These are phyloP conservation scores for Sarocladium oryzae DNA, from an alignment of 2,329 filamentous ascomycete genomes.

Conservation along the genomic window DNA sequence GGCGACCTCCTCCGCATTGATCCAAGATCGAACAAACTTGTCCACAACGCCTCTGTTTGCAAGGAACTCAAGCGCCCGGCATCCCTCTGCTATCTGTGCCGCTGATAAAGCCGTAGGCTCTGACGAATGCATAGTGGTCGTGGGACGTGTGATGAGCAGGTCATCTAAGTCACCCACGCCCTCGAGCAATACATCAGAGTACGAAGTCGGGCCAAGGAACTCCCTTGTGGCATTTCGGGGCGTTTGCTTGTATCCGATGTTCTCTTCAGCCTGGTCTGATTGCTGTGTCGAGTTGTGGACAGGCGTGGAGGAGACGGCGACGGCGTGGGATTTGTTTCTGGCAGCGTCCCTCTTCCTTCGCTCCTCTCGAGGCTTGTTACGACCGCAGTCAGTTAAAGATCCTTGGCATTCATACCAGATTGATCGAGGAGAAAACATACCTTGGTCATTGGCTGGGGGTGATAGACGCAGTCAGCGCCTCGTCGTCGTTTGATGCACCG, in stretches of 20 bases:
- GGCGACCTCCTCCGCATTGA: background rate
- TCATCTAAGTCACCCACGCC: background rate
- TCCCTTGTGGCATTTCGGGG: background rate
- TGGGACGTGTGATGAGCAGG: no score
- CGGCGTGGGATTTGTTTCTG: no score
- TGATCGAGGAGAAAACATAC: no score
- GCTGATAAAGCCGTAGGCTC: background rate
- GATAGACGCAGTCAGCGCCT: background rate
- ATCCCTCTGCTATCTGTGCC: background rate
- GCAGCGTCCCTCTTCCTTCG: no score
- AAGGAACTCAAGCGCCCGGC: background rate
- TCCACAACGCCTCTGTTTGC: background rate
- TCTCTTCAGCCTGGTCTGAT: background rate
- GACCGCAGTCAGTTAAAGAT: no score
- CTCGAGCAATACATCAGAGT: background rate
- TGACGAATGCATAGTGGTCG: background rate
- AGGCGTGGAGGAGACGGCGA: no score
- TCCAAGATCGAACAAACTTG: background rate
- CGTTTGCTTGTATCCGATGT: background rate
- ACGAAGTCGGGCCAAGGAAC: background rate
- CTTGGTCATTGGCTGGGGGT: background rate
- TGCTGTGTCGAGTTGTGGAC: no score
- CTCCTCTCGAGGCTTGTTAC: no score
- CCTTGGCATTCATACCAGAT: no score
- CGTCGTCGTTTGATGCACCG: background rate